Evolutionary conservation across 352 stramenopile species (phyloP), one percentile per base, ranked within the genome.

Genomic region (Phytophthora multivora): DNA sequence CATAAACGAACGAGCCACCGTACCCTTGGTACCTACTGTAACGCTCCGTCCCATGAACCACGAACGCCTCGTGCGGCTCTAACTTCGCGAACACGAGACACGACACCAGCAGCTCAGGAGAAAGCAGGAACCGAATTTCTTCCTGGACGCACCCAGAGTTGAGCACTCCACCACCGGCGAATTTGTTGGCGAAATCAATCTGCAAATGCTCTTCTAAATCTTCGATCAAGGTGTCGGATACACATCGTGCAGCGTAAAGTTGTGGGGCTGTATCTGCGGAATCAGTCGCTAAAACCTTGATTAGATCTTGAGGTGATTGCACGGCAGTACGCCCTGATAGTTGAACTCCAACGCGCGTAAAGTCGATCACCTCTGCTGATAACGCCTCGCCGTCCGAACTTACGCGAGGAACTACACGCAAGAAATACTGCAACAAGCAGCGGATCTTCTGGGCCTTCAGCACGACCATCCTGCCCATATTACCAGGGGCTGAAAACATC

Each of bases 121-220:
- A 91, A 8, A 93, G 51, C 23, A 90, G 28, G 18, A 95, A 95
- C 2, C 84, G 86, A 45, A 95, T 95, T 72, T 95, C 86, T 65
- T 95, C 86, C 46, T 95, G 86, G 3, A 95, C 86, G 19, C 80
- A 91, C 0, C 86, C 84, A 30, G 65, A 71, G 26, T 75, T 80
- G 18, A 95, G 71, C n/a, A 93, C 86, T 13, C 83, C 86, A 21
- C 86, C 86, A 16, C 86, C 86, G 2, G 84, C 75, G 48, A 80
- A 95, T 42, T 88, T 87, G 69, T 95, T 95, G 9, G 86, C 86
- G 58, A 95, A 95, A 59, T 93, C 82, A 36, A 93, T 80, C 52
- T 95, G 86, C 21, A 95, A 47, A 59, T 91, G 82, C 3, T 62
- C 41, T 16, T 77, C 52, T 19, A 89, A 30, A 25, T 88, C 79